Conservation (phyloP, 768 basidiomycete species). For the Leucogyrophana mollusca region DNA sequence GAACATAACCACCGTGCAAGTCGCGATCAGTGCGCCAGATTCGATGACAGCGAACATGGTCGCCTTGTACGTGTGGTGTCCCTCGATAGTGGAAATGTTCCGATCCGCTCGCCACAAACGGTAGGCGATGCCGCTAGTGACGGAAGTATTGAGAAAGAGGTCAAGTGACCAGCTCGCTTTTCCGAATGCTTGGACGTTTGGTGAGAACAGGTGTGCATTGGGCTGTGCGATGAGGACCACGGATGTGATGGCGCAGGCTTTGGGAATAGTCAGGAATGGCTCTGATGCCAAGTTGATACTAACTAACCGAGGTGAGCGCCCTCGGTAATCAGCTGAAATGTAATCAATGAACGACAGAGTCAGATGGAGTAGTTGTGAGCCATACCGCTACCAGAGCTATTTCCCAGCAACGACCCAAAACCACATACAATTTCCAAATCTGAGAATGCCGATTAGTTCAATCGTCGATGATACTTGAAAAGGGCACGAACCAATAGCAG, state of each 20-base stretch:
- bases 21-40: slow-evolving; percentile 16
- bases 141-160: slow-evolving; percentile 8
- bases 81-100: neutral
- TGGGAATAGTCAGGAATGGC: neutral
- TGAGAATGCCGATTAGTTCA: neutral
- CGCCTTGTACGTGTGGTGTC: slow-evolving; percentile 6
- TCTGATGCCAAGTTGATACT: neutral
- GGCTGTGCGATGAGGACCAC: slow-evolving; percentile 1
- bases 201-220: slow-evolving; percentile 1
- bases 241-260: slow-evolving; percentile 3
- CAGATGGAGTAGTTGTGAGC: neutral
- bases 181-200: slow-evolving; percentile 1
- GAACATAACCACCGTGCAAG: slow-evolving; percentile 12
- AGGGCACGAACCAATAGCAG: slow-evolving; percentile 1
- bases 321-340: slow-evolving; percentile 4
- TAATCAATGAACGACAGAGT: neutral
- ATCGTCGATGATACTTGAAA: neutral
- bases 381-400: neutral
- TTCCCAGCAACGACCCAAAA: slow-evolving; percentile 5
- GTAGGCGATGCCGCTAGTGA: slow-evolving; percentile 15
- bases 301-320: slow-evolving; percentile 3
- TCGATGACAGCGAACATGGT: slow-evolving; percentile 18
- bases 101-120: slow-evolving; percentile 10
- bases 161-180: slow-evolving; percentile 12
- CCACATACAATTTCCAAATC: slow-evolving; percentile 9